These are phyloP conservation scores for Phytophthora pistaciae DNA, from an alignment of 352 stramenopile species.

Conservation along the genomic window DNA sequence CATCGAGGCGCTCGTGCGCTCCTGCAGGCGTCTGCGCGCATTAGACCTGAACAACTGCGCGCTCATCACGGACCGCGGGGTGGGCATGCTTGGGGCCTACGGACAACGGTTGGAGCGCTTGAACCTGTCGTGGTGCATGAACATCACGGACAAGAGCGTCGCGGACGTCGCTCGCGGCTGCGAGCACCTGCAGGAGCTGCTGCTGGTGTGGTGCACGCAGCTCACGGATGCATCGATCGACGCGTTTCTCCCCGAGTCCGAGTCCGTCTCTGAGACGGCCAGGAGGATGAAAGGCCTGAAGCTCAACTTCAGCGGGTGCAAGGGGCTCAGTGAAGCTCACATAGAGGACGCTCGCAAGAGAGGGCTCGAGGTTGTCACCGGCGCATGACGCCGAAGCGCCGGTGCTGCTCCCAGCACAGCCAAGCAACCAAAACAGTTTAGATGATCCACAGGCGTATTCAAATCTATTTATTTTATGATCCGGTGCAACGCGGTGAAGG, in stretches of 20 bases:
- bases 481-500: neutral
- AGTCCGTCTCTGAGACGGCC: slow-evolving; percentile 16
- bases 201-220: slow-evolving; percentile 87
- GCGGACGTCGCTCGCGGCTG: slow-evolving; percentile 74
- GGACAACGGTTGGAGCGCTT: slow-evolving; percentile 68
- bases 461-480: slow-evolving; percentile 30
- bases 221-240: slow-evolving; percentile 76
- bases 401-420: slow-evolving; percentile 1
- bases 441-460: slow-evolving; percentile 23
- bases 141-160: slow-evolving; percentile 89
- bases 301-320: slow-evolving; percentile 80
- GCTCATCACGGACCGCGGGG: slow-evolving; percentile 80
- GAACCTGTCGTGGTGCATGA: slow-evolving; percentile 90
- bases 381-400: slow-evolving; percentile 24
- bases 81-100: slow-evolving; percentile 59
- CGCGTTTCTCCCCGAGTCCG: slow-evolving; percentile 48
- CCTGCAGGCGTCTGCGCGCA: slow-evolving; percentile 57
- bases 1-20: slow-evolving; percentile 65
- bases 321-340: slow-evolving; percentile 52
- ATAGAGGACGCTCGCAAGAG: slow-evolving; percentile 42
- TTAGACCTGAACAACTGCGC: slow-evolving; percentile 87
- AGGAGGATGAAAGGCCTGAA: slow-evolving; percentile 33
- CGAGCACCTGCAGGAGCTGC: slow-evolving; percentile 64
- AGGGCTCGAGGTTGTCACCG: slow-evolving; percentile 45
- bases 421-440: slow-evolving; percentile 22